phyloP scores from a whole-genome alignment of 331 rosid species.

The Malus hybrid region DNA sequence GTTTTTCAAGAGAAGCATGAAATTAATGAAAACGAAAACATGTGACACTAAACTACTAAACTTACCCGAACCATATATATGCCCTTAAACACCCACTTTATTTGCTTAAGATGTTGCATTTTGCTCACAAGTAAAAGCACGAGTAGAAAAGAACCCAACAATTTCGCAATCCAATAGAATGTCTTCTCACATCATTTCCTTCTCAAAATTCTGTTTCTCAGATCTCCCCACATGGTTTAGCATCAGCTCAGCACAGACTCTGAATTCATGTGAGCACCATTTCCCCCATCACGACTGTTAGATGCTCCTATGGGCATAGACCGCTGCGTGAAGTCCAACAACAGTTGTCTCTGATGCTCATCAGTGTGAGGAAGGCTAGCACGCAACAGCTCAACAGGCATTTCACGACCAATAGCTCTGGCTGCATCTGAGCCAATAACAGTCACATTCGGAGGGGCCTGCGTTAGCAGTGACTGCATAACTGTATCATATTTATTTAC shows the following conservation, averaged over 20 bases:
- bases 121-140: neutral
- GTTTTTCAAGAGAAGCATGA: neutral
- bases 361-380: slow-evolving; percentile 91
- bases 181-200: neutral
- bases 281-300: slow-evolving; percentile 34
- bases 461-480: slow-evolving; percentile 54
- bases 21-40: neutral
- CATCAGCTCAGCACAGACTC: slow-evolving; percentile 67
- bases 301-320: slow-evolving; percentile 56
- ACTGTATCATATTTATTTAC: slow-evolving; percentile 62
- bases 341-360: slow-evolving; percentile 52
- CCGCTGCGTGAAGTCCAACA: slow-evolving; percentile 76
- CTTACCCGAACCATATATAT: slow-evolving; percentile 11
- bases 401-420: slow-evolving; percentile 61
- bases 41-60: slow-evolving; percentile 3
- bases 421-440: slow-evolving; percentile 57
- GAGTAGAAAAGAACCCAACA: slow-evolving; percentile 3
- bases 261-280: slow-evolving; percentile 40
- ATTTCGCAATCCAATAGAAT: neutral
- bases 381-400: slow-evolving; percentile 91
- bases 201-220: neutral
- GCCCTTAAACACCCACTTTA: slow-evolving; percentile 5
- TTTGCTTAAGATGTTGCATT: slow-evolving; percentile 13
- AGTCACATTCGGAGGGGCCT: slow-evolving; percentile 40
- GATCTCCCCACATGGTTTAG: neutral